Base-by-base conservation (phyloP, 768 basidiomycete genomes). In the Suillus variegatus region DNA sequence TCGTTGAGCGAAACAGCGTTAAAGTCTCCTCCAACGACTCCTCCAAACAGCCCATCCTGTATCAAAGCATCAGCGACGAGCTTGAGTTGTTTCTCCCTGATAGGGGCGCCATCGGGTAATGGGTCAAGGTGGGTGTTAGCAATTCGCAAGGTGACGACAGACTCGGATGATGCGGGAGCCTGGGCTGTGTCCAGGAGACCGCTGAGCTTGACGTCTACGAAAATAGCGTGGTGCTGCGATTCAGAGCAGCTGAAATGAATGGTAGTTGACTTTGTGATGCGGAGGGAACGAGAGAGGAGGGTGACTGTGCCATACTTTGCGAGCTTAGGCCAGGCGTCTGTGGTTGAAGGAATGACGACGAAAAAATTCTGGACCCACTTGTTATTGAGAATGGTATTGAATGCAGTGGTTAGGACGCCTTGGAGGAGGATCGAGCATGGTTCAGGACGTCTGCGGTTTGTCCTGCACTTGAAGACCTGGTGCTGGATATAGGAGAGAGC, bases 91-190 rank as follows among this genome's bases (percentile, higher is more conserved):
- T 72, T 70, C 16, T 81, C 70, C 18, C 72, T 28, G 13, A 68
- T 79, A 28, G 82, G 72, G 68, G 79, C 73, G 18, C 85, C 86
- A 2, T 64, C 13, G 1, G 77, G 74, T 57, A 86, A 68, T 18
- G 87, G 86, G 73, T 91, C 89, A 44, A 91, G 79, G 71, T 91
- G 89, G 41, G 88, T 88, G 72, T 90, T 90, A 51, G 85, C 82
- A 55, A 90, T 75, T 18, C 88, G 79, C 62, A 90, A 64, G 22
- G 79, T 76, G 51, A 81, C 76, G 28, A 69, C 63, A 49, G 73
- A 70, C 52, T 75, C 76, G 22, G 70, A 77, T 5, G 72, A 63
- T 20, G 61, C 49, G 8, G 72, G 74, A 44, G 76, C 65, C 18
- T 40, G 38, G 1, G 18, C 40, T 25, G 40, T 25, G 6, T 25